Evolutionary conservation across 495 filamentous ascomycete genomes (phyloP).

Genomic region (Penicillium turbatum): DNA sequence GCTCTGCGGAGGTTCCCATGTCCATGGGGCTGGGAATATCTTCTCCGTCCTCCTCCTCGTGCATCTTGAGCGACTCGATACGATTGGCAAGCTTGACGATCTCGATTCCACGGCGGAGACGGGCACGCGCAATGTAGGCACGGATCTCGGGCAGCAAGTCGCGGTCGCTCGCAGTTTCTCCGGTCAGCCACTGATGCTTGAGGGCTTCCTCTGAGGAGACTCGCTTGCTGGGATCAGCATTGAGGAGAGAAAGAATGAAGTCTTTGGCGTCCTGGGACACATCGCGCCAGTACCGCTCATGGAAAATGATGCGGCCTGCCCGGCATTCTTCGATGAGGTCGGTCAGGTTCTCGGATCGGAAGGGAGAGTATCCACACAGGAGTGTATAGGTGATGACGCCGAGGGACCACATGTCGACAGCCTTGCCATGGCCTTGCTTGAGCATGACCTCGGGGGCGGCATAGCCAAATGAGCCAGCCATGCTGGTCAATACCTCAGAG

Average conservation of each 20-base stretch:
- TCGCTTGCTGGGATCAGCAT: conserved; percentile 71
- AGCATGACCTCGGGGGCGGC: conserved; percentile 98
- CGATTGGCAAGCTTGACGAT: conserved; percentile 95
- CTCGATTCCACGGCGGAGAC: conserved; percentile 90
- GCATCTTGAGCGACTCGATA: conserved; percentile 94
- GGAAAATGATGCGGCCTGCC: conserved; percentile 86
- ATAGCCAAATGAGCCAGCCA: conserved; percentile 98
- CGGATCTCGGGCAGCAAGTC: conserved; percentile 96
- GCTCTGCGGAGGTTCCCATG: conserved; percentile 32
- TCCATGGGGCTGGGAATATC: conserved; percentile 59
- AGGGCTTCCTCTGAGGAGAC: conserved; percentile 80
- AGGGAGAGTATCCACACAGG: conserved; percentile 98
- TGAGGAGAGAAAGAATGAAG: conserved; percentile 81
- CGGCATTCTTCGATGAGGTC: conserved; percentile 96
- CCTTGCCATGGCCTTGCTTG: conserved; percentile 94
- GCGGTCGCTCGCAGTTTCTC: conserved; percentile 85
- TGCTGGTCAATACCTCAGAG: conserved; percentile 89
- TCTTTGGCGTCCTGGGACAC: conserved; percentile 94
- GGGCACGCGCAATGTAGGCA: conserved; percentile 86
- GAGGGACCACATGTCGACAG: conserved; percentile 99
- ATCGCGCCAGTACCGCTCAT: conserved; percentile 97
- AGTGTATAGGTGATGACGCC: conserved; percentile 99
- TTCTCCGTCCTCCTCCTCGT: conserved; percentile 84
- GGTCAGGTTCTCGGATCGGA: conserved; percentile 87
- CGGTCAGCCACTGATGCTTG: conserved; percentile 83